phyloP scores from a whole-genome alignment of 371 early-diverging fungal species.

The Syncephalastrum racemosum region DNA sequence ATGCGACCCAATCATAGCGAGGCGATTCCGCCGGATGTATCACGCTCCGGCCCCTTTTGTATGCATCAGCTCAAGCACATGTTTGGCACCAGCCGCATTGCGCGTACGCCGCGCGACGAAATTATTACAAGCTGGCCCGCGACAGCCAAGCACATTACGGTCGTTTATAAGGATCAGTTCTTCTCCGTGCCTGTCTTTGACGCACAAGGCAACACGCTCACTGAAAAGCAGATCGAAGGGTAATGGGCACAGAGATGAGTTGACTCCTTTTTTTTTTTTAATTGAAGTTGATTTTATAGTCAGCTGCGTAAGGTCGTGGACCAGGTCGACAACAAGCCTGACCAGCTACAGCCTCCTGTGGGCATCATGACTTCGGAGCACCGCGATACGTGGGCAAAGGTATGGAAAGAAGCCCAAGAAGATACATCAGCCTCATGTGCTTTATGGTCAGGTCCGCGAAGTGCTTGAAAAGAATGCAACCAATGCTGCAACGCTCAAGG shows the following conservation, averaged over 20 bases:
- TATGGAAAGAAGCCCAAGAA: constrained; percentile 10
- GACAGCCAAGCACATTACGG: constrained; percentile 75
- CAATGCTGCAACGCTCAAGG: constrained; percentile 65
- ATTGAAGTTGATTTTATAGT: constrained; percentile 21
- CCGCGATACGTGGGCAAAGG: constrained; percentile 85
- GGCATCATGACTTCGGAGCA: constrained; percentile 82
- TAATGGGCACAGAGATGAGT: constrained; percentile 19
- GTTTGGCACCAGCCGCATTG: constrained; percentile 83
- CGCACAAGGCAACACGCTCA: constrained; percentile 64
- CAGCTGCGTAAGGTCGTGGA: constrained; percentile 64
- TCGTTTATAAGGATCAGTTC: constrained; percentile 82
- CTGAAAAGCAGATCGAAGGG: constrained; percentile 62
- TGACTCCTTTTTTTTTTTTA: background rate
- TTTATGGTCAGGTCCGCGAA: constrained; percentile 31
- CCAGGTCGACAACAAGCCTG: constrained; percentile 54
- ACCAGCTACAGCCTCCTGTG: constrained; percentile 62
- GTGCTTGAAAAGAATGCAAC: constrained; percentile 26
- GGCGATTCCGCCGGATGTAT: constrained; percentile 67
- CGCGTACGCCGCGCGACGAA: constrained; percentile 66
- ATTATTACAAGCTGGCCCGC: constrained; percentile 72
- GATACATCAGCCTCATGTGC: background rate
- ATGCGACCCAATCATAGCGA: constrained; percentile 31
- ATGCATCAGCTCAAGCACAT: constrained; percentile 89
- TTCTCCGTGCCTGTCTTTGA: constrained; percentile 76
- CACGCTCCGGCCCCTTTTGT: constrained; percentile 74